Evolutionary conservation across 495 filamentous ascomycete genomes (phyloP).

Genomic region (Daldinia childiae): DNA sequence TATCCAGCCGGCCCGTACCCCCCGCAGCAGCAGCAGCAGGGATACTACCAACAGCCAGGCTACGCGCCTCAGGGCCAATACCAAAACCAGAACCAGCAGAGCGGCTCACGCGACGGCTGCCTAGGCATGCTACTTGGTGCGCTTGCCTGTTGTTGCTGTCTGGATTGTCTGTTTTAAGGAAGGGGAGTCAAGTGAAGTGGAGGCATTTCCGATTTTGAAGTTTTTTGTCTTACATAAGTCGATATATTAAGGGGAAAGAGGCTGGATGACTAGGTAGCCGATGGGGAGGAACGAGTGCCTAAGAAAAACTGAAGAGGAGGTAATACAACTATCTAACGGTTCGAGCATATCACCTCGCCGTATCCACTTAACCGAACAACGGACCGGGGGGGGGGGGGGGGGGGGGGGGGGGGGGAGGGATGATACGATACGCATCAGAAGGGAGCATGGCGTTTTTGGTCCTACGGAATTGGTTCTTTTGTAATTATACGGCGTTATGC

Average conservation of each 20-base stretch:
- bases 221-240: not conserved
- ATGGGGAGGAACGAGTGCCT: not conserved
- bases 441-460: constrained; percentile 23
- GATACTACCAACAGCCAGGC: constrained; percentile 39
- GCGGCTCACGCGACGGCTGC: constrained; percentile 41
- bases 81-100: constrained; percentile 31
- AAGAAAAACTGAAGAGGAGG: constrained; percentile 2
- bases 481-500: constrained; percentile 18
- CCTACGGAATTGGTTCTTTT: constrained; percentile 24
- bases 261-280: not conserved
- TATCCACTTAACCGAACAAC: not conserved
- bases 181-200: not conserved
- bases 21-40: constrained; percentile 41
- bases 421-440: not conserved
- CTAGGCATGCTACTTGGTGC: constrained; percentile 50
- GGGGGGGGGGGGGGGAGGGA: too few relatives aligned
- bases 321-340: not conserved
- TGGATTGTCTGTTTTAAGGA: constrained; percentile 57
- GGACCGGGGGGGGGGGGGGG: not conserved
- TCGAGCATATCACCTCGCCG: not conserved
- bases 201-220: not conserved
- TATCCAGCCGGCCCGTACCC: constrained; percentile 26
- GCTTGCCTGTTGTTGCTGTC: constrained; percentile 61
- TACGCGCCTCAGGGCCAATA: constrained; percentile 39
- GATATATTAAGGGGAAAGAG: not conserved